Evolutionary conservation across 1,284 basidiomycete genomes (phyloP), one percentile per base, ranked within the genome.

Genomic region (Naganishia sp.): DNA sequence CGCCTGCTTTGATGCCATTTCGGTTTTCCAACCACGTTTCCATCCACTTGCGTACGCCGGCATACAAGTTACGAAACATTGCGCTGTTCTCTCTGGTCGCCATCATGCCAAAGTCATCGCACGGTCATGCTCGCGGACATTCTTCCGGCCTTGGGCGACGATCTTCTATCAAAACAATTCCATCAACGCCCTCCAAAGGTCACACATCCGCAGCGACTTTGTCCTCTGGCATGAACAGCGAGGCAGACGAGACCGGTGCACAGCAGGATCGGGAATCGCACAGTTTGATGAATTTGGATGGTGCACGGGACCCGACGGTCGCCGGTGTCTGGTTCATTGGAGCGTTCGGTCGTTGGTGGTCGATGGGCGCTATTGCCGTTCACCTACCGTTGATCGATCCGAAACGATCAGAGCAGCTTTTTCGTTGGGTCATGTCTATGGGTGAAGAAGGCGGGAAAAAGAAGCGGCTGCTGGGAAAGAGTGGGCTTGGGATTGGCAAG

Each of bases 1-100:
- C 54, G 21, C 36, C 52, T 55, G 72, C 67, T 52, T 75, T 74
- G 48, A 84, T 83, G 57, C 86, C 87, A 42, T 90, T 95, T 76
- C 89, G 92, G 78, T 96, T 94, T 77, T 88, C 89, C 67, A 94
- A 90, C 80, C 89, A 92, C 70, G 92, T 94, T 66, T 89, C 91
- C 39, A 87, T 98, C 68, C 92, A 92, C 2, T 85, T 98, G 55
- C 89, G 92, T 68, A 98, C 94, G 1, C 94, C 94, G n/a, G 88
- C 89, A 73, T 92, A 94, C 77, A 85, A 88, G 70, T 89, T 92
- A 75, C 88, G 89, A 70, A 90, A 85, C 73, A 90, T 92, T 75
- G 89, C 86, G 43, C 82, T 97, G 68, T 88, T 94, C 77, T 92
- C 92, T 60, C 83, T 95, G 74, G 93, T 92, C 67, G 78, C 82